Percentiles rank a stretch among this genome's conserved stretches.
Evolutionary conservation across 2,329 filamentous ascomycete genomes (phyloP).

Genomic region (Cladophialophora exuberans): DNA sequence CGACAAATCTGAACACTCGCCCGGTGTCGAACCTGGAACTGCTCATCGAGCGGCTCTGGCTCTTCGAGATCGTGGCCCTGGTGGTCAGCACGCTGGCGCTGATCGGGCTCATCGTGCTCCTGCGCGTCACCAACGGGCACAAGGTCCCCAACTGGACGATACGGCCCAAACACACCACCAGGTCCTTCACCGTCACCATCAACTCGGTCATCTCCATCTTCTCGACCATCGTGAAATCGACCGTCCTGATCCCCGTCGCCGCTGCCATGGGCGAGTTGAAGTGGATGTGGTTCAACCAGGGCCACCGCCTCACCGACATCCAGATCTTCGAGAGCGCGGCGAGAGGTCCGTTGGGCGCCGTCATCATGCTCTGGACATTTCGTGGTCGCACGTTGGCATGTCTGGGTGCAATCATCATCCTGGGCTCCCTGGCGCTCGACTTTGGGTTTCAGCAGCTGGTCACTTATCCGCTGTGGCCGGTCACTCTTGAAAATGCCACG

Average conservation of each 20-base stretch:
- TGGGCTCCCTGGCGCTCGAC: slow-evolving; percentile 35
- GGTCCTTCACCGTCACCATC: slow-evolving; percentile 11
- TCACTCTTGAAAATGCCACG: slow-evolving; percentile 3
- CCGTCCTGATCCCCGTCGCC: slow-evolving; percentile 34
- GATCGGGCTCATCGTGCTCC: slow-evolving; percentile 13
- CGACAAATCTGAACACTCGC: not conserved
- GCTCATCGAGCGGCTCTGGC: slow-evolving; percentile 14
- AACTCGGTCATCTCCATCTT: slow-evolving; percentile 39
- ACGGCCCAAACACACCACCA: not conserved
- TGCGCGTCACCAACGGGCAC: slow-evolving; percentile 6
- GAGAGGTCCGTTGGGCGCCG: slow-evolving; percentile 36
- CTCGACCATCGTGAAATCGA: slow-evolving; percentile 34
- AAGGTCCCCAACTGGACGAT: slow-evolving; percentile 10
- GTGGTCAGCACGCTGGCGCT: slow-evolving; percentile 4
- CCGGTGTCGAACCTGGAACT: not conserved
- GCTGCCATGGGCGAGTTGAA: slow-evolving; percentile 39
- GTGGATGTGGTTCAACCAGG: slow-evolving; percentile 32
- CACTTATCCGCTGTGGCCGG: slow-evolving; percentile 16
- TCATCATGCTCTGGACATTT: slow-evolving; percentile 32
- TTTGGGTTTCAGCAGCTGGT: slow-evolving; percentile 37
- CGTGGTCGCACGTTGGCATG: slow-evolving; percentile 24
- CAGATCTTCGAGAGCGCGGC: slow-evolving; percentile 37
- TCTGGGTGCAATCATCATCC: slow-evolving; percentile 33
- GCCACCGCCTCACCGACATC: slow-evolving; percentile 31
- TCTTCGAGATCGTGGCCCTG: slow-evolving; percentile 16